Evolutionary conservation across 106 monocot species (phyloP).

Genomic region (Dactylorhiza incarnata): DNA sequence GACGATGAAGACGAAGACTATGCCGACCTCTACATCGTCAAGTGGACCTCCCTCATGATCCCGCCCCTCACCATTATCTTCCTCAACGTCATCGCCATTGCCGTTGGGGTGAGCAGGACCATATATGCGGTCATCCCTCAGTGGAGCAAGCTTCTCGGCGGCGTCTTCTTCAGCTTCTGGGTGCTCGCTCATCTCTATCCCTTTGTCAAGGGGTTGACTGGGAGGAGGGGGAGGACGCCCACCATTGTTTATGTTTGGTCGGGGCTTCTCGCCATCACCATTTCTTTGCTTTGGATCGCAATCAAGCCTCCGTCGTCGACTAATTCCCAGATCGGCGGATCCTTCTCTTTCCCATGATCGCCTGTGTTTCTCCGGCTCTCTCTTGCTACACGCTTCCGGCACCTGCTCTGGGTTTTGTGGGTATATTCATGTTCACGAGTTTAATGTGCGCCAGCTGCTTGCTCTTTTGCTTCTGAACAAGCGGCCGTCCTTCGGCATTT

Average conservation of each 20-base stretch:
- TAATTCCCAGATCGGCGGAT: constrained; percentile 62
- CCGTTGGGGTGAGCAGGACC: constrained; percentile 49
- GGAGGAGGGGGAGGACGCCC: constrained; percentile 78
- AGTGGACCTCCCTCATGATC: constrained; percentile 92
- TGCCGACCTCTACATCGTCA: constrained; percentile 87
- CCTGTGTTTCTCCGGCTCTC: not conserved
- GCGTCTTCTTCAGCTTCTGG: constrained; percentile 84
- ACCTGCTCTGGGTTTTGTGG: not conserved
- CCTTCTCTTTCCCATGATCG: constrained; percentile 79
- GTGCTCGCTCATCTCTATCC: constrained; percentile 91
- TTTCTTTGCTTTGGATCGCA: constrained; percentile 89
- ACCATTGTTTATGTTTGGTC: constrained; percentile 94
- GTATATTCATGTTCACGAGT: not conserved
- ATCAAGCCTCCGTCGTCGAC: constrained; percentile 55
- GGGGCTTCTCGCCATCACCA: constrained; percentile 83
- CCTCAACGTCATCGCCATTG: constrained; percentile 62
- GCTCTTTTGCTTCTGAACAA: not conserved
- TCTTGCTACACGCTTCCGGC: not conserved
- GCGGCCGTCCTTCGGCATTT: not conserved
- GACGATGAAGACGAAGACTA: constrained; percentile 89
- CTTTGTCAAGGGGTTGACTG: constrained; percentile 91
- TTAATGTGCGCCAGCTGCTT: not conserved
- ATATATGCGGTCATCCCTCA: constrained; percentile 52
- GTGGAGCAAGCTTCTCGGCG: constrained; percentile 64
- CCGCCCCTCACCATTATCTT: constrained; percentile 73